A percentile compares a stretch with the other conserved stretches of the same genome.
Conservation (phyloP, 805 yeast genomes). For the Kockiozyma suomiensis region DNA sequence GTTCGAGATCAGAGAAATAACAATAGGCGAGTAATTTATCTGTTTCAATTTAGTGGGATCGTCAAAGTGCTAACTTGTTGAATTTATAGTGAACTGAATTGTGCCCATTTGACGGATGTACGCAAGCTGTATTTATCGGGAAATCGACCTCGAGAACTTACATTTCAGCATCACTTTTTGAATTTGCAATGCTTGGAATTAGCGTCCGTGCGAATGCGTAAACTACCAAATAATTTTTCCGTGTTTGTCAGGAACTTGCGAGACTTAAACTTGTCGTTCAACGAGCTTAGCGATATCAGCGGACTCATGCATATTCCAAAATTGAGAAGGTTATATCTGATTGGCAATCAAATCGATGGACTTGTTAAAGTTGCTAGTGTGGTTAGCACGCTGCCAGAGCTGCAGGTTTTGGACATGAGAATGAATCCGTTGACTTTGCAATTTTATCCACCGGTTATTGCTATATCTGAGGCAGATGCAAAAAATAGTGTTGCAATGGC, state of each 20-base stretch:
- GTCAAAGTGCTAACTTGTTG: neutral
- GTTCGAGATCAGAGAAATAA: conserved; percentile 32
- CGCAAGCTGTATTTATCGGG: conserved; percentile 49
- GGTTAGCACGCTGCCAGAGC: conserved; percentile 26
- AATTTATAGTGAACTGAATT: conserved; percentile 8
- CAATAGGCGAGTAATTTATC: conserved; percentile 1
- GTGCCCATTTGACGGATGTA: conserved; percentile 40
- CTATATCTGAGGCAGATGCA: neutral
- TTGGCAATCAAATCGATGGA: conserved; percentile 36
- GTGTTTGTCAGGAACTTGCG: conserved; percentile 39
- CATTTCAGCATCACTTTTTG: conserved; percentile 37
- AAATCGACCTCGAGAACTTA: conserved; percentile 28
- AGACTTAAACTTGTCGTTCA: conserved; percentile 42
- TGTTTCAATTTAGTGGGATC: neutral
- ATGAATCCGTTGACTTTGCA: conserved; percentile 39
- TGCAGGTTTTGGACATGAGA: conserved; percentile 39
- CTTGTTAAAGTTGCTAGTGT: conserved; percentile 33
- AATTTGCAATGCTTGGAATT: conserved; percentile 42
- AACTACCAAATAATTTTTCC: conserved; percentile 38
- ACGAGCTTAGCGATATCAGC: conserved; percentile 36
- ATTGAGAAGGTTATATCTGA: conserved; percentile 38
- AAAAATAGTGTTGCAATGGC: neutral
- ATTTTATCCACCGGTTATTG: conserved; percentile 36
- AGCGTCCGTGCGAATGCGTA: conserved; percentile 35
- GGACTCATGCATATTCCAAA: conserved; percentile 38